Evolutionary conservation across 2,329 filamentous ascomycete species (phyloP), one percentile per base, ranked within the genome.

Genomic region (Aspergillus tamarii): DNA sequence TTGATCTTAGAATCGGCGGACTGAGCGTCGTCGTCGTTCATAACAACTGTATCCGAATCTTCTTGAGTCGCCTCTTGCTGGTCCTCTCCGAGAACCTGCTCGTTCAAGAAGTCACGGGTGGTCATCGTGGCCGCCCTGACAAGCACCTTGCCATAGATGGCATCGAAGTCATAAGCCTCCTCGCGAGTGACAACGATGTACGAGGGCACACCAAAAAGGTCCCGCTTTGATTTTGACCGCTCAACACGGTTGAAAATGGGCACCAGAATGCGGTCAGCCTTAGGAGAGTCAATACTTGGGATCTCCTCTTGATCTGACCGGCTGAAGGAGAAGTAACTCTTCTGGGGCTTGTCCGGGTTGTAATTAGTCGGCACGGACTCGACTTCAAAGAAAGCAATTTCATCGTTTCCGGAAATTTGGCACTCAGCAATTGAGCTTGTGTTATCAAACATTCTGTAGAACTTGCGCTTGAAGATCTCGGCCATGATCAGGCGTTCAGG

Each of bases 391-490:
- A 93, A 85, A 12, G 87, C 87, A 54, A 91, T 82, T 61, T 91
- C 87, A 63, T 91, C 91, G 26, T 80, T 82, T 0, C 73, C 67
- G 28, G 82, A 77, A 60, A 97, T 94, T 57, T 81, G 81, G 55
- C 89, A 87, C 61, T 97, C 93, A 0, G 88, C 88, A 11, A 94
- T 88, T 9, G 83, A 81, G 34, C 84, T 84, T 9, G 80, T 81
- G 71, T 97, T 91, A 28, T 92, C 87, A 68, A 95, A 93, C 57
- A 92, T 85, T 74, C 93, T 94, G 83, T 94, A 98, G 77, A 97
- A 94, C 70, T 90, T 93, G 69, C 88, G 84, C 69, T 88, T 91
- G 76, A 92, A 96, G 57, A 96, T 88, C 72, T 99, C 95, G 1
- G 88, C 89, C 16, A 89, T 89, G 73, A 97, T 88, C n/a, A 97